These are phyloP conservation scores for Curvularia sp. DNA, from an alignment of 2,329 filamentous ascomycete genomes.

Conservation along the genomic window DNA sequence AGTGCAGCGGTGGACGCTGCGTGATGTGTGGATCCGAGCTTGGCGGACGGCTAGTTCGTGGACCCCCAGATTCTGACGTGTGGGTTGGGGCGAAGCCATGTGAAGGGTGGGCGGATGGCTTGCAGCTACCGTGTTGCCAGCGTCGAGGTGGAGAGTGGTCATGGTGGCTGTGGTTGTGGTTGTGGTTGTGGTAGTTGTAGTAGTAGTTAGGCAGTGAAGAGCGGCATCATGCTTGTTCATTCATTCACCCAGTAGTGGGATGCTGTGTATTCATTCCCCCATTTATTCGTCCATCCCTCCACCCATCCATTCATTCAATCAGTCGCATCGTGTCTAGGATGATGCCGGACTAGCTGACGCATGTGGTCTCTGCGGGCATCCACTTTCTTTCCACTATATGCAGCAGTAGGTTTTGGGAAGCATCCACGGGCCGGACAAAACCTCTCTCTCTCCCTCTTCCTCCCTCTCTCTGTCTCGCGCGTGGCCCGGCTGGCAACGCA, in stretches of 20 bases:
- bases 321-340: conserved; percentile 20
- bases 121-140: background rate
- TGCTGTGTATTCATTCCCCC: conserved; percentile 1
- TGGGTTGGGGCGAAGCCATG: conserved; percentile 29
- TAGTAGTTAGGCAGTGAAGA: background rate
- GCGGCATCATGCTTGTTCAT: background rate
- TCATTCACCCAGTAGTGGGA: background rate
- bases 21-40: conserved; percentile 40
- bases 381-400: conserved; percentile 31
- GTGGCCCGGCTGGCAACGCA: conserved; percentile 15
- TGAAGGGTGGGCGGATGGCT: conserved; percentile 21
- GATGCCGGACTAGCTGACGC: conserved; percentile 34
- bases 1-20: conserved; percentile 29
- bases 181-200: background rate
- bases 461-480: background rate
- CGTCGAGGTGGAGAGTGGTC: background rate
- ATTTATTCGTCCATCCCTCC: background rate
- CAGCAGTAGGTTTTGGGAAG: conserved; percentile 28
- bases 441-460: conserved; percentile 14
- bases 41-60: conserved; percentile 32
- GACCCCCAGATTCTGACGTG: conserved; percentile 23
- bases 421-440: conserved; percentile 23
- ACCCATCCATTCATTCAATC: background rate
- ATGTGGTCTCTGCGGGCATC: conserved; percentile 32
- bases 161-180: background rate